Conservation (phyloP, 257 asterid species). For the Plantago ovata region DNA sequence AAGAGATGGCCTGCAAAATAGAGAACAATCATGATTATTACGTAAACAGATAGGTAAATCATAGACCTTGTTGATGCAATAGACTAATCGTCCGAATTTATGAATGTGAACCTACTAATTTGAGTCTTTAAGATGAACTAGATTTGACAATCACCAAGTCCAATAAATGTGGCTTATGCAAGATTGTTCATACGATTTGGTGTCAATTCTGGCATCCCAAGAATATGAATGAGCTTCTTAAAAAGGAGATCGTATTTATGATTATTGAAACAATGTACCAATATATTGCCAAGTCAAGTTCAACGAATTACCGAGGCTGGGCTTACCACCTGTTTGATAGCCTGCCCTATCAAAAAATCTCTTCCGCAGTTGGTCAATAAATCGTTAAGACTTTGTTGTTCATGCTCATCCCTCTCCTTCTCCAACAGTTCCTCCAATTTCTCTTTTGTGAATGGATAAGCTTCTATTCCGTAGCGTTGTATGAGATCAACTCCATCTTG, state of each 20-base stretch:
- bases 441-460: slow-evolving; percentile 56
- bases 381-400: slow-evolving; percentile 43
- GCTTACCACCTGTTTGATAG: slow-evolving; percentile 31
- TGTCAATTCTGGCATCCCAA: too few species aligned
- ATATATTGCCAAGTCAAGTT: background rate
- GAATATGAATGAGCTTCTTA: too few species aligned
- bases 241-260: background rate
- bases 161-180: too few species aligned
- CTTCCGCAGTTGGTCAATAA: slow-evolving; percentile 33
- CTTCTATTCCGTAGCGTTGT: slow-evolving; percentile 48
- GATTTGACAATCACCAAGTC: too few species aligned
- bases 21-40: background rate
- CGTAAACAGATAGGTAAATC: too few species aligned
- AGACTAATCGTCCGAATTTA: too few species aligned
- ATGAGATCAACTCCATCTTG: slow-evolving; percentile 54
- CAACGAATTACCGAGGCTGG: background rate
- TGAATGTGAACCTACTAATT: too few species aligned
- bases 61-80: too few species aligned
- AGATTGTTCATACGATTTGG: too few species aligned
- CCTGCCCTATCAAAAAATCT: slow-evolving; percentile 42
- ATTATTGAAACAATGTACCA: background rate
- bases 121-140: too few species aligned
- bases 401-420: slow-evolving; percentile 46
- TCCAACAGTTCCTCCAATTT: slow-evolving; percentile 42
- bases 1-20: slow-evolving; percentile 39